Percentiles rank a stretch among this genome's conserved stretches.
Conservation (phyloP, 2,329 filamentous ascomycete species). For the Hyphodiscus sp. region DNA sequence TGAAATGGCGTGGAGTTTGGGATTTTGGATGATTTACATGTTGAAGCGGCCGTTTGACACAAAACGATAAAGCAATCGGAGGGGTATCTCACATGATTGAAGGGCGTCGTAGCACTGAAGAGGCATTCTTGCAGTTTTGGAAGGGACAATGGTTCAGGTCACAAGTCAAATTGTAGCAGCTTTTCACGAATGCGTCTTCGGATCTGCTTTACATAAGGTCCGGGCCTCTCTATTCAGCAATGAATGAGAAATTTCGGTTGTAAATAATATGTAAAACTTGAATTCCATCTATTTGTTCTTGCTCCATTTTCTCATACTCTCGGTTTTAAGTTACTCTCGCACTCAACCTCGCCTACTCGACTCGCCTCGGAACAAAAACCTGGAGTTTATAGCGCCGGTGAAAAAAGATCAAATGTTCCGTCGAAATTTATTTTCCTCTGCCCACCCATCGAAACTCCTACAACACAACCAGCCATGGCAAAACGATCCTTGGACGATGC, state of each 20-base stretch:
- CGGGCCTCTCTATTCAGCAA: not conserved
- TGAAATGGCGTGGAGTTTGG: not conserved
- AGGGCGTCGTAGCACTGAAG: not conserved
- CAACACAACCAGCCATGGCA: constrained; percentile 15
- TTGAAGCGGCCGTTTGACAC: not conserved
- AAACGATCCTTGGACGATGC: constrained; percentile 29
- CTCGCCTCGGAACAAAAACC: too few relatives aligned
- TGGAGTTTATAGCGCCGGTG: too few relatives aligned
- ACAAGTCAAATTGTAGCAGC: not conserved
- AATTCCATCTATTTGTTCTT: not conserved
- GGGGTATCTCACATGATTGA: not conserved
- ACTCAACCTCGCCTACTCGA: too few relatives aligned
- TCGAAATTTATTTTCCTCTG: not conserved
- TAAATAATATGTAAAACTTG: not conserved
- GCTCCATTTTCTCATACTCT: not conserved
- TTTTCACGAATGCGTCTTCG: not conserved
- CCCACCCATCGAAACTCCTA: constrained; percentile 1
- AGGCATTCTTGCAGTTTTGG: not conserved
- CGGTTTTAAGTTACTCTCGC: not conserved
- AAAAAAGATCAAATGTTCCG: not conserved
- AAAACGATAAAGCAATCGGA: not conserved
- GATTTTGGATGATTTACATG: not conserved
- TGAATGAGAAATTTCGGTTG: not conserved
- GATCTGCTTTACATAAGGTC: not conserved
- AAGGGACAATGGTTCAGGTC: not conserved